Base-by-base conservation (phyloP, 192 early-diverging fungal species). In the Gaertneriomyces sp. region DNA sequence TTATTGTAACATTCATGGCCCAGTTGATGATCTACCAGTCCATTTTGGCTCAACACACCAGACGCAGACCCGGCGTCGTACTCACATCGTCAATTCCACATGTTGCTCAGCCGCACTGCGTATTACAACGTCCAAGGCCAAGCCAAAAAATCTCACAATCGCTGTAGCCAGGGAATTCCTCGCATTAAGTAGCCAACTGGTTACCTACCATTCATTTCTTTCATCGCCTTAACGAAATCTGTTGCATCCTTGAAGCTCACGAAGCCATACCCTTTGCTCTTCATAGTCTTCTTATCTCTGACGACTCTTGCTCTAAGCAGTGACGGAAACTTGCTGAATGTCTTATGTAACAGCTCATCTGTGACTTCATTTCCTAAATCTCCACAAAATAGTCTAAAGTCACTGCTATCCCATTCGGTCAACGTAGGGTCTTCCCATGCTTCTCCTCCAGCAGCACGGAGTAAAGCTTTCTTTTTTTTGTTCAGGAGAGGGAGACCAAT, bases 361-460 rank as follows among this genome's bases (percentile, higher is more conserved):
- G 88, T 93, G 3, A 95, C 91, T 60, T 98, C 95, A 59, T 92
- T 93, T 20, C 95, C 95, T 25, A 98, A 76, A 74, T 98, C 91
- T 50, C 95, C 94, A 60, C 87, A 91, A 79, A 96, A 98, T 53
- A 98, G 71, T 25, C 95, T 80, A 76, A 89, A 98, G 74, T 98
- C 95, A 86, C 87, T 89, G 10, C 79, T 70, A 58, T 93, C 91
- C 91, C 94, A 98, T 19, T 93, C 90, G 49, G 83, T 76, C 46
- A 98, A 71, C 6, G 91, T 87, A 16, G 80, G 60, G 63, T 98
- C 96, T 66, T 96, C 93, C 96, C 96, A 98, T 33, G 89, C 82
- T 70, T 94, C 87, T 16, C 96, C 96, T 54, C 92, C 96, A 0
- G 93, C 95, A 42, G 85, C 83, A 42, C 95, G 76, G 40, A 95